phyloP scores from a whole-genome alignment of 495 filamentous ascomycete species.

The Stereocaulon alpinum region DNA sequence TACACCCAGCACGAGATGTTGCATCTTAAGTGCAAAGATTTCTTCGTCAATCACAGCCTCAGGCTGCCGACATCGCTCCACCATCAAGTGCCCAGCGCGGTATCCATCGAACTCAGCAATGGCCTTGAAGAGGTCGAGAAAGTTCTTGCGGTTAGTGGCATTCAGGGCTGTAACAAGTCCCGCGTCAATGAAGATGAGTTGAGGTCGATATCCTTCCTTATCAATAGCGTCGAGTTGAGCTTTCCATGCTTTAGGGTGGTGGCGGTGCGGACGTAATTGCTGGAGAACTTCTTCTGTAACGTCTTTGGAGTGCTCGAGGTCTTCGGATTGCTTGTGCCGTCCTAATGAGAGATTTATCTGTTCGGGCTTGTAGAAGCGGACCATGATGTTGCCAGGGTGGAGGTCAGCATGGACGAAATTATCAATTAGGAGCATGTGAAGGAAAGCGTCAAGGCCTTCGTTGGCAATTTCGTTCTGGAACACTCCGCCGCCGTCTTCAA shows the following conservation, averaged over 20 bases:
- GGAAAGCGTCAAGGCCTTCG: conserved; percentile 93
- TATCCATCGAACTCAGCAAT: conserved; percentile 97
- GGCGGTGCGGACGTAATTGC: conserved; percentile 61
- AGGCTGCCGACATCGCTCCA: conserved; percentile 84
- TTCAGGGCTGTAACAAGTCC: conserved; percentile 94
- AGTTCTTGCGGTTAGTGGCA: conserved; percentile 74
- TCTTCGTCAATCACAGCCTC: conserved; percentile 78
- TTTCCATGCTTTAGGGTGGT: conserved; percentile 57
- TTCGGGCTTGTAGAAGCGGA: conserved; percentile 86
- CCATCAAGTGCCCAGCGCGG: conserved; percentile 90
- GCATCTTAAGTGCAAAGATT: conserved; percentile 90
- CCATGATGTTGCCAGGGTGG: conserved; percentile 99
- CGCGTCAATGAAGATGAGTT: conserved; percentile 95
- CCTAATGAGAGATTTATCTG: conserved; percentile 51
- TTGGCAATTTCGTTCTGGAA: conserved; percentile 92
- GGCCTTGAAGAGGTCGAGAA: conserved; percentile 90
- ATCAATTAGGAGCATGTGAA: conserved; percentile 94
- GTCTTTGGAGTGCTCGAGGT: conserved; percentile 52
- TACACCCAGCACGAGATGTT: conserved; percentile 82
- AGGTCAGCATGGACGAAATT: conserved; percentile 99
- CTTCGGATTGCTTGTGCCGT: conserved; percentile 40
- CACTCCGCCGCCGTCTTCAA: conserved; percentile 81
- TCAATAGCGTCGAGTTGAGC: conserved; percentile 69
- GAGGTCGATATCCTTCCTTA: conserved; percentile 80
- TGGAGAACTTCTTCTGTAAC: conserved; percentile 79